phyloP scores from a whole-genome alignment of 305 asterid species.

The Fraxinus velutina region DNA sequence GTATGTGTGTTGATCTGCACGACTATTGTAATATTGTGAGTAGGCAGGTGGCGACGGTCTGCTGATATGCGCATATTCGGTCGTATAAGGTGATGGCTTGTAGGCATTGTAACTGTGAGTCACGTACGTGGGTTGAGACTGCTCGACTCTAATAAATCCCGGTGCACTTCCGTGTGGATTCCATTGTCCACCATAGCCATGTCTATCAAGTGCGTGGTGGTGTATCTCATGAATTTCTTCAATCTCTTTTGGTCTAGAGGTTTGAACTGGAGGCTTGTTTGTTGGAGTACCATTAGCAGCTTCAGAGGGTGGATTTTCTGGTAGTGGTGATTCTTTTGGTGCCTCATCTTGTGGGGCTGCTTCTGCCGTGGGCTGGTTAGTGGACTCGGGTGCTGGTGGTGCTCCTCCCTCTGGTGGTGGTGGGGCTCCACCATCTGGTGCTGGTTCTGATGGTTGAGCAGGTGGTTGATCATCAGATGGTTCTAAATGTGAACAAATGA shows the following conservation, averaged over 20 bases:
- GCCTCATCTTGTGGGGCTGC: slow-evolving; percentile 25
- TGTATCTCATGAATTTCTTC: slow-evolving; percentile 71
- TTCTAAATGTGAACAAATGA: slow-evolving; percentile 65
- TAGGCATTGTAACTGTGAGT: slow-evolving; percentile 46
- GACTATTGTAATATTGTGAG: slow-evolving; percentile 39
- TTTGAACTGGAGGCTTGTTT: slow-evolving; percentile 12
- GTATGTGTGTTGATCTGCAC: slow-evolving; percentile 29
- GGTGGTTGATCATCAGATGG: slow-evolving; percentile 33
- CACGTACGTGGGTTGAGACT: slow-evolving; percentile 27
- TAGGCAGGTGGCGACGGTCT: slow-evolving; percentile 29
- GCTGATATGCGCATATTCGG: slow-evolving; percentile 50
- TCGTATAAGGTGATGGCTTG: slow-evolving; percentile 61
- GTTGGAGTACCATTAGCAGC: slow-evolving; percentile 16
- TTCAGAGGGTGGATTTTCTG: slow-evolving; percentile 36
- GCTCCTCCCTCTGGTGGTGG: slow-evolving; percentile 27
- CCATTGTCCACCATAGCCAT: slow-evolving; percentile 29
- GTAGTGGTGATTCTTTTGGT: slow-evolving; percentile 34
- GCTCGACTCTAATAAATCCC: slow-evolving; percentile 26
- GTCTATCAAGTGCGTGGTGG: slow-evolving; percentile 68
- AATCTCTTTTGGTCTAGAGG: slow-evolving; percentile 39
- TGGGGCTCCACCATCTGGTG: not conserved
- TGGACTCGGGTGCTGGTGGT: slow-evolving; percentile 29
- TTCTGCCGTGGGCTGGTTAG: slow-evolving; percentile 29
- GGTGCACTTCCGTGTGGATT: slow-evolving; percentile 13
- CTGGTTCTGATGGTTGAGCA: slow-evolving; percentile 22